A percentile compares a stretch with the other conserved stretches of the same genome.
Conservation (phyloP, 2,329 filamentous ascomycete genomes). For the Aspergillus ibericus region DNA sequence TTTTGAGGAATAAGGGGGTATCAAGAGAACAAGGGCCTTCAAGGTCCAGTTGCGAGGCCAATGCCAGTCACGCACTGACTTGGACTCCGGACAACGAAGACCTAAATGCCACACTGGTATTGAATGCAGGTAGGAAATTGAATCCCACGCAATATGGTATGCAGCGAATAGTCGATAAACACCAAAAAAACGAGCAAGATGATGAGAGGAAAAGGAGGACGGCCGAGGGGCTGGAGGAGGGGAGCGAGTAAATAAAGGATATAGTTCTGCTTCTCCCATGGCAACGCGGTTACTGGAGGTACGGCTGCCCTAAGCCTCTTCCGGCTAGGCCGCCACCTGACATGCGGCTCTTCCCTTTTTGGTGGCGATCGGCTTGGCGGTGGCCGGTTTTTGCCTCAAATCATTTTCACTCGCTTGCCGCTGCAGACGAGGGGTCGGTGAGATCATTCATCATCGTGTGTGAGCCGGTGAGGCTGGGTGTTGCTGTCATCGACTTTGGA, state of each 20-base stretch:
- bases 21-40: slow-evolving; percentile 25
- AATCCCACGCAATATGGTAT: slow-evolving; percentile 30
- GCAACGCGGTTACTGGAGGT: slow-evolving; percentile 42
- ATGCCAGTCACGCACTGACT: slow-evolving; percentile 9
- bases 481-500: not conserved
- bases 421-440: not conserved
- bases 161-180: slow-evolving; percentile 30
- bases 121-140: slow-evolving; percentile 26
- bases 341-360: slow-evolving; percentile 48
- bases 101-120: slow-evolving; percentile 17
- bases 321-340: slow-evolving; percentile 48
- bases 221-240: slow-evolving; percentile 18
- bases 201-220: slow-evolving; percentile 27
- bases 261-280: slow-evolving; percentile 37
- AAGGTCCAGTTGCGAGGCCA: slow-evolving; percentile 13
- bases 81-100: slow-evolving; percentile 11
- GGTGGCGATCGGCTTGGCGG: slow-evolving; percentile 39
- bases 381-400: slow-evolving; percentile 10
- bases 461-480: too few relatives aligned
- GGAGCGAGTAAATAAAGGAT: slow-evolving; percentile 41
- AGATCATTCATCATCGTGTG: not conserved
- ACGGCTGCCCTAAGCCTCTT: slow-evolving; percentile 34
- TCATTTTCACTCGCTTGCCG: not conserved
- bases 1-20: slow-evolving; percentile 2
- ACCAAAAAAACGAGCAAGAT: slow-evolving; percentile 19